Evolutionary conservation across 2,329 filamentous ascomycete species (phyloP), one percentile per base, ranked within the genome.

Genomic region (Pseudophaeomoniella oleicola): DNA sequence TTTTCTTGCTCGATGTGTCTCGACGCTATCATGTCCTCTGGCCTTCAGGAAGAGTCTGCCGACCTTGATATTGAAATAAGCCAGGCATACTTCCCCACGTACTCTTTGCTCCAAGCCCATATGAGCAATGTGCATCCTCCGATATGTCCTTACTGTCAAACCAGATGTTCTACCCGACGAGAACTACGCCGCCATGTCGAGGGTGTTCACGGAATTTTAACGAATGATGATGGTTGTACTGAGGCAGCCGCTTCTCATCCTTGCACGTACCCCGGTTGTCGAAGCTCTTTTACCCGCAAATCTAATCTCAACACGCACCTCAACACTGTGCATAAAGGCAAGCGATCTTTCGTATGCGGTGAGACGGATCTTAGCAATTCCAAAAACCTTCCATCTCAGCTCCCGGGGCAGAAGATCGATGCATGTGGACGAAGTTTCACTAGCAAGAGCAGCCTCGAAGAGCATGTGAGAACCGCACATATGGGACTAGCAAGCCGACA

Each of bases 251-350:
- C 5, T 22, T 30, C 13, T 46, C 47, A 27, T 30, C 54, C 61
- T 1, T 94, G 88, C 53, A 69, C 74, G 1, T 68, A 77, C 50
- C 59, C 67, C 0, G 78, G 71, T 15, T 94, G 87, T 55, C 66
- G 62, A 38, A 83, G 82, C 50, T 73, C 67, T 37, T 94, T 94
- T 57, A 87, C 83, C 13, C 82, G 81, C 51, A 75, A 72, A 42
- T 79, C 80, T n/a, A 94, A 94, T 48, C 67, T 93, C 36, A 81
- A 78, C 12, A 73, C 78, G 0, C 88, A 96, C 52, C 66, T 88
- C 37, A 77, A 79, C 39, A 78, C 73, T 9, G 77, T 79, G 0
- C 88, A 94, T 52, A 71, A 85, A 45, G 79, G 83, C 13, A 63
- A 76, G 45, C 69, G 64, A 41, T 75, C 76, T 6, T 94, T 83